Base-by-base conservation (phyloP, 2,329 filamentous ascomycete genomes). In the Scedosporium aurantiacum region DNA sequence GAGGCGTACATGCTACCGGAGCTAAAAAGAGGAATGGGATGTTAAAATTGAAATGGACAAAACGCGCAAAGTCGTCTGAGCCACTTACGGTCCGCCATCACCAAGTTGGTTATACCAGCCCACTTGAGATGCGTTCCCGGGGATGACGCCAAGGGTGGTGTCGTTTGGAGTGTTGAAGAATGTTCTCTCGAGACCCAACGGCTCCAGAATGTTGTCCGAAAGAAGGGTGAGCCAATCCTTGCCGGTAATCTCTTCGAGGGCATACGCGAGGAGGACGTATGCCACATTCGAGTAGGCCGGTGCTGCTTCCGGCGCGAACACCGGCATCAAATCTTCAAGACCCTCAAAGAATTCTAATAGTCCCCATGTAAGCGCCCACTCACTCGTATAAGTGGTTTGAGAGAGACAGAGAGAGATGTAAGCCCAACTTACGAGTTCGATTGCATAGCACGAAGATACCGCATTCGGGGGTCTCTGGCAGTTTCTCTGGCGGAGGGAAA, bases 211-310 rank as follows among this genome's bases (percentile, higher is more conserved):
- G 43, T 69, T 67, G n/a, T 67, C 61, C 23, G 69, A 43, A 18
- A 76, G 67, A 6, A 71, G 64, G 2, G 62, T 57, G 21, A 65
- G 55, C 55, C 73, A 70, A 5, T 66, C 60, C 21, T 66, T 68
- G 6, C 72, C 71, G 1, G 73, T 76, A 63, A 77, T 76, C 57
- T 66, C 66, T 63, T 76, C 71, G n/a, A 75, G 68, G 5, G 71
- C 74, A 60, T 74, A 76, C 2, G 68, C 67, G 3, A 76, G 66
- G 40, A 76, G 68, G 58, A 70, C 67, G 61, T 67, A 75, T 5
- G 70, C 74, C 1, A 70, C 65, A 64, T 77, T 75, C 58, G 71
- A 70, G 63, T 75, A 75, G 2, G 69, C 69, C 0, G 73, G 73
- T 1, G 70, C 69, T 27, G 68, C 64, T 12, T 66, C 70, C 1